Base-by-base conservation (phyloP, 139 green algal species). In the Eudorina sp. region DNA sequence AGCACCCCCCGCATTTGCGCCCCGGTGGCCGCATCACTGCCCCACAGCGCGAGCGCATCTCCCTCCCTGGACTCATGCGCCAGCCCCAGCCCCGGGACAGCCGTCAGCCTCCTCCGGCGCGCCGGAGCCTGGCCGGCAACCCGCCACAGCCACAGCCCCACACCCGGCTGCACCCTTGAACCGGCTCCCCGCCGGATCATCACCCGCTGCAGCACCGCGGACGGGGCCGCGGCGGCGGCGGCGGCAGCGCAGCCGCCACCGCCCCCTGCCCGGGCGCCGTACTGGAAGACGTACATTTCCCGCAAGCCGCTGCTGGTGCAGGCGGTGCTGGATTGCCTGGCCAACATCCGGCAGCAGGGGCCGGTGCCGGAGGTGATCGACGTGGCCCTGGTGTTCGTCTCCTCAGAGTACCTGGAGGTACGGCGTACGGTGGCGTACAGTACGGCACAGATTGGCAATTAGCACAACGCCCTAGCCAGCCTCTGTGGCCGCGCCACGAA, bases 251-350 rank as follows among this genome's bases (percentile, higher is more conserved):
- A 21, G 36, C 8, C 66, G 31, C 19, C 36, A 46, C 2, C 31
- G 2, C 66, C 66, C 36, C 16, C 36, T 25, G 36, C 64, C 27
- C 64, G 21, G 18, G 4, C 38, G 14, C 78, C 78, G 19, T 85
- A 34, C 31, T 89, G 84, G 84, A 58, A 62, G 23, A 88, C 53
- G 25, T 46, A 81, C 82, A 75, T 94, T 11, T 88, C 74, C 27
- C 82, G 91, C 3, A 86, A 83, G 25, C 74, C 90, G 7, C 86
- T 96, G 78, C 87, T 97, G 51, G 89, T 97, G 2, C 81, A 92
- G 40, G 94, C 95, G 0, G 88, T 97, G 19, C 29, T 92, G 4
- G 89, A 94, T 43, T 94, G 92, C 0, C 88, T 92, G n/a, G 53
- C 53, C 23, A 53, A 48, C 40, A 76, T 75, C 34, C 40, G 60